These are phyloP conservation scores for Evernia prunastri DNA, from an alignment of 495 filamentous ascomycete genomes.

Conservation along the genomic window DNA sequence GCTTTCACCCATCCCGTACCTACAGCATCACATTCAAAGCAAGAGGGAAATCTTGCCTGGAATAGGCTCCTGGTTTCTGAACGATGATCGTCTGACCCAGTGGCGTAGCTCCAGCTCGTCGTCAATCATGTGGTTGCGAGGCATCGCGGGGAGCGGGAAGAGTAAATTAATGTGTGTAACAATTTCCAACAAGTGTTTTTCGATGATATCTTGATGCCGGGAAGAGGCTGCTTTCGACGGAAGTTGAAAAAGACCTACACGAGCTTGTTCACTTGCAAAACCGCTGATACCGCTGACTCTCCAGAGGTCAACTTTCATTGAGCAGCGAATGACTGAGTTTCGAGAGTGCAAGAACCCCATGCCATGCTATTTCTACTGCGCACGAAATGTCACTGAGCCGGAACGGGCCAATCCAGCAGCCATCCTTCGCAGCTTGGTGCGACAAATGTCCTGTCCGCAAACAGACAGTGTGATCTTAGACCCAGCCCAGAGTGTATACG, in stretches of 20 bases:
- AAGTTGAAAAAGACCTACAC: too few relatives aligned
- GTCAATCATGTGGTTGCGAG: constrained; percentile 24
- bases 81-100: constrained; percentile 10
- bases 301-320: constrained; percentile 4
- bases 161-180: constrained; percentile 16
- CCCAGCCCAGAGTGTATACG: constrained; percentile 4
- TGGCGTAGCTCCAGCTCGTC: constrained; percentile 21
- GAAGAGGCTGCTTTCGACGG: too few relatives aligned
- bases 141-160: constrained; percentile 22
- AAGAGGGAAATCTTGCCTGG: constrained; percentile 7
- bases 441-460: constrained; percentile 28
- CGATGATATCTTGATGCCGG: too few relatives aligned
- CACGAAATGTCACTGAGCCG: constrained; percentile 27
- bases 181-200: too few relatives aligned
- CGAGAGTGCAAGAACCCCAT: not conserved
- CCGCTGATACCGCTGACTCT: not conserved
- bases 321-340: constrained; percentile 1
- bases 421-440: constrained; percentile 28
- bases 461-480: constrained; percentile 19
- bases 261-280: not conserved
- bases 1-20: constrained; percentile 18
- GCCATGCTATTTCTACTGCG: constrained; percentile 29
- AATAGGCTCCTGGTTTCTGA: constrained; percentile 20
- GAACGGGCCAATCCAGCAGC: constrained; percentile 27
- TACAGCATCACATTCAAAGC: constrained; percentile 15